phyloP scores from a whole-genome alignment of 2,329 filamentous ascomycete genomes.

The Tricladium varicosporioides region DNA sequence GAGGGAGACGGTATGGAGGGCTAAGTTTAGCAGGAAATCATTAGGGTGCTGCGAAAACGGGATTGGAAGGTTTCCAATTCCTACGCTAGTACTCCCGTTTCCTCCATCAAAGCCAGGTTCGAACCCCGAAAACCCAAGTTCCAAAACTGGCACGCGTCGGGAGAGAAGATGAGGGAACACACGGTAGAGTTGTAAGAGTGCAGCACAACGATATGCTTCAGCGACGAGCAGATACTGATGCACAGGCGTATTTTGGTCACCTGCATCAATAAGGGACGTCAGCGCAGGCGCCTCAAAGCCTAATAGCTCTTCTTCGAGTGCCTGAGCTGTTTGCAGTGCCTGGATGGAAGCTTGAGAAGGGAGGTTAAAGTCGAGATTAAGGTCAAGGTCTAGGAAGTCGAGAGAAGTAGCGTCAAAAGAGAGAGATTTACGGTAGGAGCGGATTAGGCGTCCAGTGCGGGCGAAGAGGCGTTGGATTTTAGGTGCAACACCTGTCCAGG shows the following conservation, averaged over 20 bases:
- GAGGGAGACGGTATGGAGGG: conserved; percentile 27
- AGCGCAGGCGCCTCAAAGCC: conserved; percentile 23
- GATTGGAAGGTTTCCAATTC: conserved; percentile 15
- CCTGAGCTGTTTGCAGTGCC: conserved; percentile 20
- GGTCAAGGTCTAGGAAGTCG: conserved; percentile 23
- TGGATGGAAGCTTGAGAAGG: conserved; percentile 19
- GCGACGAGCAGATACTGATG: conserved; percentile 31
- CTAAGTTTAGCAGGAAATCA: conserved; percentile 29
- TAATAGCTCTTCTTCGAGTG: conserved; percentile 28
- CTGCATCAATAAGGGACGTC: conserved; percentile 27
- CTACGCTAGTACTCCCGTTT: too few relatives aligned
- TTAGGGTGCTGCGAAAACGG: conserved; percentile 17
- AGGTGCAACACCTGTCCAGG: conserved; percentile 31
- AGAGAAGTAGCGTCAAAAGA: conserved; percentile 20
- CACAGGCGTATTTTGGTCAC: conserved; percentile 31
- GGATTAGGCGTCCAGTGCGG: conserved; percentile 29
- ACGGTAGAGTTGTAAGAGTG: conserved; percentile 28
- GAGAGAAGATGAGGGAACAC: conserved; percentile 26
- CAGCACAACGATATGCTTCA: conserved; percentile 30
- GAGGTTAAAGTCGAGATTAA: conserved; percentile 23
- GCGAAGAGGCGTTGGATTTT: conserved; percentile 29
- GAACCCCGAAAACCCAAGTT: conserved; percentile 6
- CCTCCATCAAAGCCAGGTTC: not conserved
- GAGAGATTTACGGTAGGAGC: conserved; percentile 23
- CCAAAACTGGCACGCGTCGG: conserved; percentile 17